phyloP scores from a whole-genome alignment of 495 filamentous ascomycete species.

The Penicillium antarcticum region DNA sequence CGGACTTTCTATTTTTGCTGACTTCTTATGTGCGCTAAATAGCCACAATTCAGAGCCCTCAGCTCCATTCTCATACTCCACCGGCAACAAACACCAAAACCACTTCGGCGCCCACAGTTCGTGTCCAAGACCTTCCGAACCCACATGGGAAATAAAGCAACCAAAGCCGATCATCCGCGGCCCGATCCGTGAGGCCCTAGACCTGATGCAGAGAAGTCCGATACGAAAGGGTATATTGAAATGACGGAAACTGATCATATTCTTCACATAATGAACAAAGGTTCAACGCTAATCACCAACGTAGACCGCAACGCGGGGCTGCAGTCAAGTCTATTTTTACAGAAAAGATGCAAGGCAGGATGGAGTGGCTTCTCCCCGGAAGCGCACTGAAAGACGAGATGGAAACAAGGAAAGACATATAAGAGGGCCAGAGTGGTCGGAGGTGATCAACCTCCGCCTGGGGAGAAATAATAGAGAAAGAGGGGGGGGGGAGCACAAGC shows the following conservation, averaged over 20 bases:
- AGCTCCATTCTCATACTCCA: too few relatives aligned
- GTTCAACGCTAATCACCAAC: conserved; percentile 42
- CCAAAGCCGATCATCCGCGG: conserved; percentile 1
- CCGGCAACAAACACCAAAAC: too few relatives aligned
- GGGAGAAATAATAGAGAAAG: neutral
- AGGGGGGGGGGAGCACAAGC: neutral
- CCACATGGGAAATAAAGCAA: neutral
- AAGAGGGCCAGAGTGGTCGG: conserved; percentile 7
- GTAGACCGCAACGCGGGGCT: conserved; percentile 25
- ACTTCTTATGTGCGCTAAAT: too few relatives aligned
- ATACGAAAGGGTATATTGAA: neutral
- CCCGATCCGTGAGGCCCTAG: conserved; percentile 6
- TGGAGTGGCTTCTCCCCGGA: conserved; percentile 15
- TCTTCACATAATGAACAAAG: conserved; percentile 37
- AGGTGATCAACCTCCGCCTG: neutral
- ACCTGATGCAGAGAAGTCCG: conserved; percentile 3
- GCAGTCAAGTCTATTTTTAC: conserved; percentile 46
- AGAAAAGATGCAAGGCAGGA: conserved; percentile 30
- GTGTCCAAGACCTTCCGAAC: neutral
- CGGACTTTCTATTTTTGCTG: too few relatives aligned
- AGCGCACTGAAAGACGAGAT: conserved; percentile 12
- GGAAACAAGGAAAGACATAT: conserved; percentile 13
- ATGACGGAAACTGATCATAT: conserved; percentile 37
- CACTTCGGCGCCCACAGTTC: neutral
- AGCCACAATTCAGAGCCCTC: too few relatives aligned